Base-by-base conservation (phyloP, 345 rosid genomes). In the Euphorbia tirucalli region DNA sequence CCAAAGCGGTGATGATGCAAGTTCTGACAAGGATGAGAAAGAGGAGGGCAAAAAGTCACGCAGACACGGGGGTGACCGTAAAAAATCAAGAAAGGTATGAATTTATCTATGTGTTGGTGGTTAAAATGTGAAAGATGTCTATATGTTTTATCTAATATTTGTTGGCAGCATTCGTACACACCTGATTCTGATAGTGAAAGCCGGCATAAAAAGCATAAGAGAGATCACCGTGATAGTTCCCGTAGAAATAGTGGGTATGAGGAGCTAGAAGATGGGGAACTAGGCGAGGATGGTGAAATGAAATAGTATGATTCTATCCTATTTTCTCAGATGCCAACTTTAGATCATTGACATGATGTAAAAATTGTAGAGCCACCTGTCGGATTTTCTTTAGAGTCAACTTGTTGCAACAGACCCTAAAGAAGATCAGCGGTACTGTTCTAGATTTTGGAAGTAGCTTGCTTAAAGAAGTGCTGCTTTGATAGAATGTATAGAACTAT, bases 201-300 rank as follows among this genome's bases (percentile, higher is more conserved):
- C 58, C 80, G 90, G 74, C 94, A 88, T 79, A 95, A 81, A 78
- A 89, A 80, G 76, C 90, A 80, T 74, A 90, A 86, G 76, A 90
- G 90, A 77, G 99, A 92, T 28, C 88, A 91, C 64, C 80, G 87
- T 24, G 94, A 90, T 65, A 74, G 89, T 69, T 75, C 87, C 46
- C 92, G 93, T 22, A 81, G 91, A 82, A 81, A 78, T 84, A 81
- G 90, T 1, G 89, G 85, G 61, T 57, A 87, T 61, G 96, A 92
- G 1, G 97, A 95, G 70, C 88, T 96, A 43, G 98, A 93, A 78
- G 99, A 96, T 82, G 99, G 99, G 46, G 98, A 95, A 74, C 80
- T 95, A 55, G 98, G 98, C 16, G 94, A 88, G 71, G 98, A 91
- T 57, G 96, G 96, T 43, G 99, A 96, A 83, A 89, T 90, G 72